phyloP scores from a whole-genome alignment of 371 early-diverging fungal species.

The Sanchytrium tribonematis region DNA sequence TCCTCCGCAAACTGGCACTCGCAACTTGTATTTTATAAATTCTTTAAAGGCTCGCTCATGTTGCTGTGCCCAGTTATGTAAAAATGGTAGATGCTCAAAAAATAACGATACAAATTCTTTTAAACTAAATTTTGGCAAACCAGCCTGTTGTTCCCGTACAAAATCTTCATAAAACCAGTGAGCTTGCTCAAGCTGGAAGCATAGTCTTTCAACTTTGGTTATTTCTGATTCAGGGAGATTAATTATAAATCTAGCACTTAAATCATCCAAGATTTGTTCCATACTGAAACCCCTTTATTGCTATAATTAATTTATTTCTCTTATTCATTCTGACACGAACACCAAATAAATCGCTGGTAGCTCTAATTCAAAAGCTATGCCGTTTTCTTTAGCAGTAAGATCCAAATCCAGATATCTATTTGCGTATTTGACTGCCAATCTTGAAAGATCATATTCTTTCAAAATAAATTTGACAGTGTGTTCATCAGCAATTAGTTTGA shows the following conservation, averaged over 20 bases:
- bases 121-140: conserved; percentile 40
- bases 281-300: too few species aligned
- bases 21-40: conserved; percentile 83
- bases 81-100: conserved; percentile 58
- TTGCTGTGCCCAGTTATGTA: conserved; percentile 54
- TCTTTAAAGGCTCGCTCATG: conserved; percentile 56
- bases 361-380: not conserved
- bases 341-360: not conserved
- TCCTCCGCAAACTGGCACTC: conserved; percentile 97
- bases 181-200: conserved; percentile 97
- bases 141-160: conserved; percentile 47
- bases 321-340: not conserved
- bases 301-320: too few species aligned
- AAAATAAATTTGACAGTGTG: not conserved
- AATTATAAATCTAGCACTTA: conserved; percentile 54
- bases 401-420: not conserved
- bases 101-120: conserved; percentile 42
- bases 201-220: conserved; percentile 61
- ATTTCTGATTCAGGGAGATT: conserved; percentile 80
- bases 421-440: not conserved
- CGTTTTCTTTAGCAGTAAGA: not conserved
- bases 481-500: not conserved
- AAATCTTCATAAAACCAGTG: conserved; percentile 99
- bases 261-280: conserved; percentile 9
- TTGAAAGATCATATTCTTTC: not conserved